A percentile compares a stretch with the other conserved stretches of the same genome.
phyloP scores from a whole-genome alignment of 2,329 filamentous ascomycete species.

The Pseudogymnoascus sp. region DNA sequence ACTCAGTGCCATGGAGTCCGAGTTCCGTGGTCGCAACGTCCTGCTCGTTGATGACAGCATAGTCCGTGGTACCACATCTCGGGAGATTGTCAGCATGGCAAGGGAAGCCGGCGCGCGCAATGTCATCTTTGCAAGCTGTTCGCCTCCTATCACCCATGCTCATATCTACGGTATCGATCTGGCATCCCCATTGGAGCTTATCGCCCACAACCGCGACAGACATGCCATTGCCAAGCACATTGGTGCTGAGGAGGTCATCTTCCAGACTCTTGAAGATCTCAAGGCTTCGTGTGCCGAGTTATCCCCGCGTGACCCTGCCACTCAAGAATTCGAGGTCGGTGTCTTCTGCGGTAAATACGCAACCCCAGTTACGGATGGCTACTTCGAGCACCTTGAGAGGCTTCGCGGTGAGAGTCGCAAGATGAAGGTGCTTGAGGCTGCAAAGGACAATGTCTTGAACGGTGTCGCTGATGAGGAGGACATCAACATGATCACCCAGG shows the following conservation, averaged over 20 bases:
- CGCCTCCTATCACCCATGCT: slow-evolving; percentile 73
- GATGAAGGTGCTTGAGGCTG: slow-evolving; percentile 55
- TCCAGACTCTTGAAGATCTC: slow-evolving; percentile 70
- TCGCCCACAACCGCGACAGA: slow-evolving; percentile 58
- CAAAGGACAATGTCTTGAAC: slow-evolving; percentile 54
- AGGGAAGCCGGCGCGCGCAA: slow-evolving; percentile 73
- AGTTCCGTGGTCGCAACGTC: slow-evolving; percentile 75
- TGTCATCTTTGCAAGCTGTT: slow-evolving; percentile 75
- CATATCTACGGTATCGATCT: slow-evolving; percentile 82
- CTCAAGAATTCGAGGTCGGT: slow-evolving; percentile 72
- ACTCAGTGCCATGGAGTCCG: slow-evolving; percentile 74
- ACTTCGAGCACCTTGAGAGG: slow-evolving; percentile 72
- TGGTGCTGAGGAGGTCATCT: slow-evolving; percentile 68
- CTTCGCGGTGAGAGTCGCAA: slow-evolving; percentile 63
- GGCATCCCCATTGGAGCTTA: slow-evolving; percentile 60
- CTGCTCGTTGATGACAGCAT: slow-evolving; percentile 85
- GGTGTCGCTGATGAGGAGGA: slow-evolving; percentile 53
- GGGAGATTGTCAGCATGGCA: slow-evolving; percentile 76
- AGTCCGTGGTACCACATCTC: slow-evolving; percentile 74
- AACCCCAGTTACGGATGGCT: slow-evolving; percentile 68
- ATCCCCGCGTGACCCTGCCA: slow-evolving; percentile 46
- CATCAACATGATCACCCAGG: slow-evolving; percentile 53
- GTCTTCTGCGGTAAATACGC: slow-evolving; percentile 86
- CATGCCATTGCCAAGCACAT: slow-evolving; percentile 57
- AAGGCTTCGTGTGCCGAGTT: slow-evolving; percentile 68